Conservation (phyloP, 1,284 basidiomycete species). For the Pseudozyma pruni region DNA sequence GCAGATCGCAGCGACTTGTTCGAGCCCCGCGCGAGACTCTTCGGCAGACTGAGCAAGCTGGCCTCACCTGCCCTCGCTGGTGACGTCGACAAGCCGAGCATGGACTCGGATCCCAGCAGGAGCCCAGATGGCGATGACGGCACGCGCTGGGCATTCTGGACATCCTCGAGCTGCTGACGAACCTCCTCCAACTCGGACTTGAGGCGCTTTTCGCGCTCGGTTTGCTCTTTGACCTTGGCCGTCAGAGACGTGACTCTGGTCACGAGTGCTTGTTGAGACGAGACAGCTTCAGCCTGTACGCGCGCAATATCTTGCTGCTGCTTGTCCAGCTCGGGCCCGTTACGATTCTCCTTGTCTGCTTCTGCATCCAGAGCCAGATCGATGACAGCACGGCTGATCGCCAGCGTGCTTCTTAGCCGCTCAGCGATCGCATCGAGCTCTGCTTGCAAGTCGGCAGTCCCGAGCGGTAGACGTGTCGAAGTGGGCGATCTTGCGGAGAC, state of each 20-base stretch:
- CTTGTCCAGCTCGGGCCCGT: neutral
- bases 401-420: constrained; percentile 28
- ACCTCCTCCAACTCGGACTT: constrained; percentile 17
- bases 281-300: constrained; percentile 14
- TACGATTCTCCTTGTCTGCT: constrained; percentile 13
- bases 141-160: constrained; percentile 3
- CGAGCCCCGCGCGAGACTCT: constrained; percentile 17
- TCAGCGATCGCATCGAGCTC: constrained; percentile 29
- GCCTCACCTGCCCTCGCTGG: constrained; percentile 7
- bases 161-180: constrained; percentile 28
- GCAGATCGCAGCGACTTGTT: constrained; percentile 20
- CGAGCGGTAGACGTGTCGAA: constrained; percentile 6
- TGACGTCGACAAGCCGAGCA: constrained; percentile 37
- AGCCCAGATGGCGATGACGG: constrained; percentile 26
- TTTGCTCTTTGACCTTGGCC: constrained; percentile 27
- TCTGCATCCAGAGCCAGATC: constrained; percentile 26
- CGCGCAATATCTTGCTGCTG: constrained; percentile 2
- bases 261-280: constrained; percentile 23
- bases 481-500: constrained; percentile 9
- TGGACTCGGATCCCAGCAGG: constrained; percentile 18
- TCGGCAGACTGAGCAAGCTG: constrained; percentile 9
- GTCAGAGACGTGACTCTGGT: constrained; percentile 20
- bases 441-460: constrained; percentile 20
- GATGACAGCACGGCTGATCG: constrained; percentile 33
- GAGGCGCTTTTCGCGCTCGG: constrained; percentile 22